Evolutionary conservation across 192 early-diverging fungal species (phyloP), one percentile per base, ranked within the genome.

Genomic region (Umbelopsis vinacea): DNA sequence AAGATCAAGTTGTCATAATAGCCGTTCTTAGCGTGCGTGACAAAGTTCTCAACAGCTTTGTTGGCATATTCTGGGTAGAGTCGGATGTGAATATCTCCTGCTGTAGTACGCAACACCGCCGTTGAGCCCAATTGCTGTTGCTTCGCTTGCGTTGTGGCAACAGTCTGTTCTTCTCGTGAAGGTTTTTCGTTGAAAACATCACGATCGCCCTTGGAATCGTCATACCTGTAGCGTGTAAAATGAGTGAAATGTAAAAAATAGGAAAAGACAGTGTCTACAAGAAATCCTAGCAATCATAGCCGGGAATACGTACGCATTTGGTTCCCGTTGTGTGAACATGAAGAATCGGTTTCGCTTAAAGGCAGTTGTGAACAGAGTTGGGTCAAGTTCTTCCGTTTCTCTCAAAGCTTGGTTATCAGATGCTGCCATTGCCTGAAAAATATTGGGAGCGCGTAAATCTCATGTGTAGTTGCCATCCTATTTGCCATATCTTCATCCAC

Each of bases 181-280:
- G 97, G 97, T 74, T 96, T 96, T 72, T 99, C 97, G 83, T 99
- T 99, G 75, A 96, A 99, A 43, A 98, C 89, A 84, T 99, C 97
- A 53, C 97, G 89, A 45, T 93, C 87, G 19, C 82, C 84, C 46
- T 88, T 89, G 38, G 86, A 82, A 8, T 74, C 79, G 10, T 79
- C 81, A 29, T 54, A 66, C 23, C 69, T 74, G n/a, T 29, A 15
- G n/a, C n/a, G n/a, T n/a, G n/a, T n/a, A n/a, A n/a, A 69, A 38
- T 5, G 35, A 14, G n/a, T n/a, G 6, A 63, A 37, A 38, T 5
- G 33, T 10, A n/a, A 35, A 37, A 12, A 45, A 12, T 72, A 52
- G 52, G 14, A 15, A 17, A 54, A 70, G 19, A 14, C 12, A 47
- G 53, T 21, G 3, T 14, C 17, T 73, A 55, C 35, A 22, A 75